These are phyloP conservation scores for Candida khao-thaluensis DNA, from an alignment of 805 yeast species.

Conservation along the genomic window DNA sequence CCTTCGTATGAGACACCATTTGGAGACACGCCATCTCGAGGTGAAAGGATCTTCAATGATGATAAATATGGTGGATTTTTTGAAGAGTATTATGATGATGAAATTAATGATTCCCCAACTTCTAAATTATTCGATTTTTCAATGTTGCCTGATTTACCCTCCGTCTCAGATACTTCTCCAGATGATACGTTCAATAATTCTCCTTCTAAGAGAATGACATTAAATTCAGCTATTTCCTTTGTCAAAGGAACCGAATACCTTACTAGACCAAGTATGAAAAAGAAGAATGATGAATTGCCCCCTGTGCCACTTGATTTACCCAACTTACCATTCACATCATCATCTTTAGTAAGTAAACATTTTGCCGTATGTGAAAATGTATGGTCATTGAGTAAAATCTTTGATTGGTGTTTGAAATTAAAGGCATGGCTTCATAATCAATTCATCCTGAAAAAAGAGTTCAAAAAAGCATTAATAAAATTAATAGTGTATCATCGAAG, in stretches of 20 bases:
- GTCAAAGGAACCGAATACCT: slow-evolving; percentile 24
- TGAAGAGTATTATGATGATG: slow-evolving; percentile 6
- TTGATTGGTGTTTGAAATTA: slow-evolving; percentile 54
- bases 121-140: slow-evolving; percentile 16
- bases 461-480: slow-evolving; percentile 51
- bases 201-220: slow-evolving; percentile 17
- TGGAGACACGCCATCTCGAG: too few species aligned
- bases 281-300: slow-evolving; percentile 33
- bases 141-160: slow-evolving; percentile 34
- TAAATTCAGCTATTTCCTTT: slow-evolving; percentile 34
- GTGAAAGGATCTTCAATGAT: too few species aligned
- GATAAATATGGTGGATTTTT: slow-evolving; percentile 1
- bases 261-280: slow-evolving; percentile 10
- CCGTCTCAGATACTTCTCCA: slow-evolving; percentile 9
- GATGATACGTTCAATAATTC: neutral
- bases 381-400: slow-evolving; percentile 48
- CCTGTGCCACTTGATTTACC: slow-evolving; percentile 51
- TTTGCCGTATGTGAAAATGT: slow-evolving; percentile 47
- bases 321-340: slow-evolving; percentile 55
- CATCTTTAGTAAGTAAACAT: slow-evolving; percentile 48
- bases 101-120: slow-evolving; percentile 13
- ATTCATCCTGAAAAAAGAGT: slow-evolving; percentile 49
- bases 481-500: slow-evolving; percentile 52
- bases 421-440: slow-evolving; percentile 54
- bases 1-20: too few species aligned